phyloP scores from a whole-genome alignment of 108 stramenopile species.

The Cylindrotheca fusiformis region DNA sequence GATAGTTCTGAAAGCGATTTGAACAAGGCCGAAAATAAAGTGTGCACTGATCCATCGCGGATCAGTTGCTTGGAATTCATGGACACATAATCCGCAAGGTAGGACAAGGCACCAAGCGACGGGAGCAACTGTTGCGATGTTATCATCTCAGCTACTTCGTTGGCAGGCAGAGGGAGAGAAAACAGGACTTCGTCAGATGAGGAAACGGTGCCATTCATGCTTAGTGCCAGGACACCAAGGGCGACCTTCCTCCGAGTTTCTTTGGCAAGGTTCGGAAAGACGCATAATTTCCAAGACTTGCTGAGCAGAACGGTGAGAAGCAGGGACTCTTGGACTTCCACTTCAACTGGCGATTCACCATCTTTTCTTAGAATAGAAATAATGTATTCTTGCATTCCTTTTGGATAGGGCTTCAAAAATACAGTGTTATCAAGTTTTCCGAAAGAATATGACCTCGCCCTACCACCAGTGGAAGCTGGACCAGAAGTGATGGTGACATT shows the following conservation, averaged over 20 bases:
- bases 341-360: background rate
- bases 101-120: slow-evolving; percentile 43
- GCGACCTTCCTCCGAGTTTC: slow-evolving; percentile 22
- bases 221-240: slow-evolving; percentile 34
- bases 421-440: slow-evolving; percentile 45
- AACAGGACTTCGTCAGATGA: slow-evolving; percentile 45
- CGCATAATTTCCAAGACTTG: slow-evolving; percentile 60
- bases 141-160: slow-evolving; percentile 46
- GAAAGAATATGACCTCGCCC: slow-evolving; percentile 76
- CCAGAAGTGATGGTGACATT: slow-evolving; percentile 68
- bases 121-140: slow-evolving; percentile 17
- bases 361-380: slow-evolving; percentile 31
- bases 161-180: slow-evolving; percentile 53
- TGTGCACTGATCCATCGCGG: slow-evolving; percentile 1
- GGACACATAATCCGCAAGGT: slow-evolving; percentile 53
- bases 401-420: slow-evolving; percentile 63
- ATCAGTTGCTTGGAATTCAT: slow-evolving; percentile 31
- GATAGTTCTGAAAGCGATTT: slow-evolving; percentile 31
- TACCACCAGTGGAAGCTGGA: slow-evolving; percentile 56
- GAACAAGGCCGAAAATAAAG: slow-evolving; percentile 21
- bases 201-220: slow-evolving; percentile 25
- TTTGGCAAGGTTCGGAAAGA: slow-evolving; percentile 52
- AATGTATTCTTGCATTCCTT: slow-evolving; percentile 55
- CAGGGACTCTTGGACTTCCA: slow-evolving; percentile 27
- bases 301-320: slow-evolving; percentile 48